Evolutionary conservation across 192 early-diverging fungal genomes (phyloP), one percentile per base, ranked within the genome.

Genomic region (Chytriomyces hyalinus): DNA sequence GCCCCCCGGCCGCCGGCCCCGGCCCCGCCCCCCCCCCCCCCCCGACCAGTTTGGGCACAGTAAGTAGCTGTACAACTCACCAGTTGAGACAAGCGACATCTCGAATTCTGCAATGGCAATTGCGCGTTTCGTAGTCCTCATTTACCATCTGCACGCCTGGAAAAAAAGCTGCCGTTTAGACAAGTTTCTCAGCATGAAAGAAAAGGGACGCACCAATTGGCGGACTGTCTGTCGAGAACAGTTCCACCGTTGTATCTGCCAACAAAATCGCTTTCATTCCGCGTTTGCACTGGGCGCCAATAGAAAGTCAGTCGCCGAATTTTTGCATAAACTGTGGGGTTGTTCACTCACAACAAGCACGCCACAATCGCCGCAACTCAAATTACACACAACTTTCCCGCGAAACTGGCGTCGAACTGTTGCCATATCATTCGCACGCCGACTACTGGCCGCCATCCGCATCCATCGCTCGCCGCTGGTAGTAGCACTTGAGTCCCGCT

Each of bases 231-330:
- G 92, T 93, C 3, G 87, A 89, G 62, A 85, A 93, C 7, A 93
- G 85, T 72, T 93, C 92, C 51, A 82, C 83, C 62, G 82, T 85
- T 15, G 88, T 86, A 72, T 93, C 92, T 0, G 92, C 92, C 26
- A 93, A 68, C 43, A 93, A 75, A 70, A 93, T 92, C 3, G 92
- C 92, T 74, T 89, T 90, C 92, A 93, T 93, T 5, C 92, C 92
- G 9, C 92, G 80, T 67, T 84, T 80, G 60, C 92, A 93, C 75
- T 76, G 26, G 13, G 43, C 48, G 24, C 10, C 10, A 73, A 26
- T 6, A 88, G 75, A 49, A 73, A 89, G 61, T 50, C 82, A 73
- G 77, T 83, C 89, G 20, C 87, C 90, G 17, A 83, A 80, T 74
- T 90, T 91, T 53, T 81, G 62, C 43, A 63, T 26, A 72, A 72